phyloP scores from a whole-genome alignment of 306 rosid species.

The Calophaca sinica region DNA sequence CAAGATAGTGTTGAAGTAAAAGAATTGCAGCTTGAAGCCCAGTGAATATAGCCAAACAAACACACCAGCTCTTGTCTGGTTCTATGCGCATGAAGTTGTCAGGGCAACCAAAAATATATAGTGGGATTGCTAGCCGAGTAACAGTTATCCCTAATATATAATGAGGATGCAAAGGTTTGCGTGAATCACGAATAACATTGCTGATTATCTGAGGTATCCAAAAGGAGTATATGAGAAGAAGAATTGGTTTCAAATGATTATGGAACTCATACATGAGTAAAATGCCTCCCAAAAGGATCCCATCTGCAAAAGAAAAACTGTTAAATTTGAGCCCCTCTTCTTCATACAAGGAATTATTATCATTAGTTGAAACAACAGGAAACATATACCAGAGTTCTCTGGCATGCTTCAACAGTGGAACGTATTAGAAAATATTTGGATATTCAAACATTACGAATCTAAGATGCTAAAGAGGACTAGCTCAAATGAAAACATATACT shows the following conservation, averaged over 20 bases:
- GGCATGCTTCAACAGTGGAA: neutral
- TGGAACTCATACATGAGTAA: slow-evolving; percentile 92
- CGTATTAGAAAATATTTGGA: slow-evolving; percentile 23
- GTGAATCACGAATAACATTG: slow-evolving; percentile 86
- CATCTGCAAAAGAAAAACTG: slow-evolving; percentile 72
- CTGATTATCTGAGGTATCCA: slow-evolving; percentile 95
- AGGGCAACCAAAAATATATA: slow-evolving; percentile 91
- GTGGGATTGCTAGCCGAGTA: slow-evolving; percentile 87
- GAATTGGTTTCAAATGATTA: slow-evolving; percentile 75
- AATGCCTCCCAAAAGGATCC: slow-evolving; percentile 95
- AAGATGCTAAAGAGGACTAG: neutral
- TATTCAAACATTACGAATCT: neutral
- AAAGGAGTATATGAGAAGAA: slow-evolving; percentile 85
- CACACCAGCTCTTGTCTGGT: slow-evolving; percentile 81
- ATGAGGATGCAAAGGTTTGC: slow-evolving; percentile 93
- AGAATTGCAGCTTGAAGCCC: slow-evolving; percentile 80
- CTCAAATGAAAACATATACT: neutral
- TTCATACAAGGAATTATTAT: slow-evolving; percentile 18
- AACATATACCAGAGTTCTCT: neutral
- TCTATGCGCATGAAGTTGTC: slow-evolving; percentile 91
- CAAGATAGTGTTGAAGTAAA: slow-evolving; percentile 91
- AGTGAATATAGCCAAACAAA: slow-evolving; percentile 64
- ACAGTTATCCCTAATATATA: slow-evolving; percentile 82
- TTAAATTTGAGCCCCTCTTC: slow-evolving; percentile 43
- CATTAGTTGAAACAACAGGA: slow-evolving; percentile 12